Evolutionary conservation across 1,284 basidiomycete species (phyloP).

Genomic region (Anthracocystis setariae): DNA sequence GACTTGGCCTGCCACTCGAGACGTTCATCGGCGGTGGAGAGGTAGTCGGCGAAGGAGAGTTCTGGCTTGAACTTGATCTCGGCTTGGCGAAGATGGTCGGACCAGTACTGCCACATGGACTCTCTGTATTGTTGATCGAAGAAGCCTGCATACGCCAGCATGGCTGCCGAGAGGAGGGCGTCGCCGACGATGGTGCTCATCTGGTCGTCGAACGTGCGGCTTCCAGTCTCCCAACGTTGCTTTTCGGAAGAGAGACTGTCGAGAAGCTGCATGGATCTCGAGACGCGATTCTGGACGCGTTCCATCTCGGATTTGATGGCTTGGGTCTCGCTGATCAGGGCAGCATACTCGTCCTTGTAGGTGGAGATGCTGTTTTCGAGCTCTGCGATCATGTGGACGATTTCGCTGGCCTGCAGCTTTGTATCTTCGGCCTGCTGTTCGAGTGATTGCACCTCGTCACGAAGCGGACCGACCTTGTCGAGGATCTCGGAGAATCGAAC

Average conservation of each 20-base stretch:
- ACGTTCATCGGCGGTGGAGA: constrained; percentile 96
- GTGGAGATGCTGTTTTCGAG: constrained; percentile 89
- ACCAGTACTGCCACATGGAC: constrained; percentile 96
- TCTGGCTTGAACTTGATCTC: constrained; percentile 91
- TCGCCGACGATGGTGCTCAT: constrained; percentile 99
- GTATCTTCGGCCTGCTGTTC: constrained; percentile 91
- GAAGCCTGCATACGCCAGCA: constrained; percentile 96
- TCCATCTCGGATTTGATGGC: constrained; percentile 99
- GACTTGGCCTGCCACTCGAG: constrained; percentile 95
- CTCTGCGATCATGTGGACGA: constrained; percentile 90
- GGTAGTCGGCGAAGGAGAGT: constrained; percentile 90
- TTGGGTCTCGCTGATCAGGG: constrained; percentile 95
- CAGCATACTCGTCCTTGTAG: constrained; percentile 98
- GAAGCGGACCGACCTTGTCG: constrained; percentile 95
- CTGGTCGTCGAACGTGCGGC: constrained; percentile 94
- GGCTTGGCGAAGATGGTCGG: constrained; percentile 85
- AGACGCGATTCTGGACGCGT: constrained; percentile 93
- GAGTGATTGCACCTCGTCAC: constrained; percentile 92
- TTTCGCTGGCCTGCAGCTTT: constrained; percentile 87
- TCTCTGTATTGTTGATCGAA: constrained; percentile 99
- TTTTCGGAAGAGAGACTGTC: constrained; percentile 95
- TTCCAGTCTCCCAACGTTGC: constrained; percentile 92
- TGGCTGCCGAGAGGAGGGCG: constrained; percentile 92
- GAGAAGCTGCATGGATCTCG: constrained; percentile 93
- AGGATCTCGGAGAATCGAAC: constrained; percentile 97